Evolutionary conservation across 139 green algal genomes (phyloP), one percentile per base, ranked within the genome.

Genomic region (Mesotaenium endlicherianum): DNA sequence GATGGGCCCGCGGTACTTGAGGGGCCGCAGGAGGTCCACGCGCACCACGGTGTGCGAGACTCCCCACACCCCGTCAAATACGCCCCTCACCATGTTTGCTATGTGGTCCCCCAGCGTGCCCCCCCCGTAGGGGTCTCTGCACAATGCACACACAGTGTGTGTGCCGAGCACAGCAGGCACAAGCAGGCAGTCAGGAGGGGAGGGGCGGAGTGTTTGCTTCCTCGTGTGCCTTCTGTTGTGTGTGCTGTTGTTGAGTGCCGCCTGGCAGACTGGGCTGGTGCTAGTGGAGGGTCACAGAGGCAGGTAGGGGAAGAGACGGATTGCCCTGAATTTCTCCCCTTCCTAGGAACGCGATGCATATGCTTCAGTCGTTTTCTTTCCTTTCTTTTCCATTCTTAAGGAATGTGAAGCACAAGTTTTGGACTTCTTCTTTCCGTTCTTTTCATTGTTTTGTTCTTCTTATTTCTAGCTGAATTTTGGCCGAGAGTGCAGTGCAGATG

Each of bases 331-430:
- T n/a, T n/a, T n/a, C n/a, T n/a, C n/a, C n/a, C n/a, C n/a, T n/a
- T n/a, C n/a, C n/a, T n/a, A n/a, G n/a, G n/a, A n/a, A n/a, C n/a
- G n/a, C n/a, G n/a, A n/a, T n/a, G n/a, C n/a, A n/a, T n/a, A n/a
- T 75, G 64, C 64, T 75, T 42, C 20, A 64, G 16, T 44, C 34
- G 64, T 75, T 75, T 75, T 75, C 34, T 16, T 75, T 75, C 34
- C 16, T 43, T 75, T 58, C 16, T 75, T 16, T 75, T 75, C 16
- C 17, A 14, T 75, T 47, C 34, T 44, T 75, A 58, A 58, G 17
- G 11, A 58, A 14, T 75, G 16, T 75, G 34, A 44, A 14, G 16
- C 11, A 75, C 40, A 14, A 58, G 16, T 43, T 75, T 44, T 58
- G 40, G 16, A 16, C 14, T 44, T 14, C 40, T 16, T 75, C 11